Percentiles rank a stretch among this genome's conserved stretches.
phyloP scores from a whole-genome alignment of 2,329 filamentous ascomycete genomes.

The Apiospora phragmitis region DNA sequence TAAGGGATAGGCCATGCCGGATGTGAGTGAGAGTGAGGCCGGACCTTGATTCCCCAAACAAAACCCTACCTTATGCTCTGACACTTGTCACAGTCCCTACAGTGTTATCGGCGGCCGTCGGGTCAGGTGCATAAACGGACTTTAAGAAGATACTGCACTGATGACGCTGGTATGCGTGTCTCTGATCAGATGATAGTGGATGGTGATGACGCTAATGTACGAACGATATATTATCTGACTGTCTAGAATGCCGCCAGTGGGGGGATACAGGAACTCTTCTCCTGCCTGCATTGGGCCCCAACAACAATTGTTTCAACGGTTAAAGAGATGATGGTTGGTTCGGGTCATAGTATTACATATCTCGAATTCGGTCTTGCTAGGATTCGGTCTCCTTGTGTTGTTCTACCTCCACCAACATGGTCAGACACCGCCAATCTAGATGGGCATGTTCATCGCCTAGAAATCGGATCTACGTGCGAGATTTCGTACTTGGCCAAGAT shows the following conservation, averaged over 20 bases:
- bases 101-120: background rate
- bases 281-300: background rate
- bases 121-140: background rate
- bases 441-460: background rate
- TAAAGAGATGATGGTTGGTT: background rate
- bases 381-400: background rate
- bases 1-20: background rate
- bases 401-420: no score
- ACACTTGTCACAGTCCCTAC: background rate
- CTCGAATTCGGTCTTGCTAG: background rate
- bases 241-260: background rate
- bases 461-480: background rate
- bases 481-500: background rate
- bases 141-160: background rate
- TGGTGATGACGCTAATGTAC: conserved; percentile 6
- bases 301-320: no score
- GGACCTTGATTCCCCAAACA: background rate
- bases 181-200: background rate
- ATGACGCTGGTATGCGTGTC: background rate
- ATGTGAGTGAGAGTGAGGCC: background rate
- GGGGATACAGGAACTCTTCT: background rate
- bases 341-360: background rate
- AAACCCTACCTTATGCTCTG: background rate
- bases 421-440: background rate
- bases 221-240: background rate